phyloP scores from a whole-genome alignment of 2,329 filamentous ascomycete genomes.

The Clarireedia sp. region DNA sequence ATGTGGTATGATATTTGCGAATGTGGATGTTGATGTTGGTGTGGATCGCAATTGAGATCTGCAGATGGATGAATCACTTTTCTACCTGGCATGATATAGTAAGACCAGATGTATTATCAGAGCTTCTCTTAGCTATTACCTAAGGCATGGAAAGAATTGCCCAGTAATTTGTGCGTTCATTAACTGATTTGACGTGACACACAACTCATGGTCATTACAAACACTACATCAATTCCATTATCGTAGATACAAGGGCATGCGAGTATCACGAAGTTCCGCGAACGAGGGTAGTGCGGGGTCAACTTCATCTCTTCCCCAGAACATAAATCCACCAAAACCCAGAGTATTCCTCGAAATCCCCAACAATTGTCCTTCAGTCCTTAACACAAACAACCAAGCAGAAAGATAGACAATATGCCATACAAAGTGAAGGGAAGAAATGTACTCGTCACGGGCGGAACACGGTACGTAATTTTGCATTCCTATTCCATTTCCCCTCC shows the following conservation, averaged over 20 bases:
- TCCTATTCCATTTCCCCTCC: neutral
- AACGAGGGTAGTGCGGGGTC: too few relatives aligned
- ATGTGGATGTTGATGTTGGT: conserved; percentile 12
- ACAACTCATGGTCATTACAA: neutral
- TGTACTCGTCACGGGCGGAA: conserved; percentile 57
- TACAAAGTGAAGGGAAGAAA: conserved; percentile 55
- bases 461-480: conserved; percentile 39
- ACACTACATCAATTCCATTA: neutral
- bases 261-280: too few relatives aligned
- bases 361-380: neutral
- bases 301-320: too few relatives aligned
- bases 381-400: neutral
- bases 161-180: conserved; percentile 16
- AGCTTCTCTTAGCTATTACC: conserved; percentile 20
- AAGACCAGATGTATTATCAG: conserved; percentile 24
- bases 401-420: conserved; percentile 36
- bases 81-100: conserved; percentile 15
- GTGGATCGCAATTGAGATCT: conserved; percentile 15
- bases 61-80: neutral
- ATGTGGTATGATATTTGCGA: neutral
- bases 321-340: too few relatives aligned
- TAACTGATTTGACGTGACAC: neutral
- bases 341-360: too few relatives aligned
- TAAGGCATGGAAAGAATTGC: conserved; percentile 30
- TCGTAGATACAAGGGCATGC: too few relatives aligned